phyloP scores from a whole-genome alignment of 163 green algal genomes.

The Picocystis sp. region DNA sequence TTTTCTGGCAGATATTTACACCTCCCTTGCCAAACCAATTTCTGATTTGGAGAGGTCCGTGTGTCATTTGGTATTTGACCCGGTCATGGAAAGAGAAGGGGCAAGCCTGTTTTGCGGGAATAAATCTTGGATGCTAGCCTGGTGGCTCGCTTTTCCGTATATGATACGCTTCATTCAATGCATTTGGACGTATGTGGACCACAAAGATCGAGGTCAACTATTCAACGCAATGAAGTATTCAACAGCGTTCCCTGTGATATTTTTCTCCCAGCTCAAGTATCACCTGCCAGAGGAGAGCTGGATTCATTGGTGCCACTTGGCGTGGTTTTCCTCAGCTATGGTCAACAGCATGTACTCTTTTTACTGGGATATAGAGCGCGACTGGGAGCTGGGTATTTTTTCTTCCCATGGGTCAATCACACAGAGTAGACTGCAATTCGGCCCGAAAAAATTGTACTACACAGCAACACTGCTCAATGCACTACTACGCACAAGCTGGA shows the following conservation, averaged over 20 bases:
- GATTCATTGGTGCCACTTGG: conserved; percentile 28
- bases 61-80: conserved; percentile 34
- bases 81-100: conserved; percentile 20
- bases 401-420: too few species aligned
- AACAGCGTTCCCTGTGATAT: conserved; percentile 74
- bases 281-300: conserved; percentile 35
- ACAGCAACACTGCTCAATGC: conserved; percentile 67
- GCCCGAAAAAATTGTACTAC: conserved; percentile 37
- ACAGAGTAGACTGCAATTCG: conserved; percentile 21
- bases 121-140: conserved; percentile 35
- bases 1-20: conserved; percentile 69
- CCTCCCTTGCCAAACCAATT: conserved; percentile 55
- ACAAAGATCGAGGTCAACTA: conserved; percentile 26
- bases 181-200: conserved; percentile 46
- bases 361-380: conserved; percentile 87
- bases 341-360: conserved; percentile 80
- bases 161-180: conserved; percentile 78
- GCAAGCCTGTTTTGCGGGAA: conserved; percentile 29
- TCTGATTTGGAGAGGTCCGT: conserved; percentile 42
- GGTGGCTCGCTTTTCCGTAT: conserved; percentile 59
- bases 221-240: conserved; percentile 86
- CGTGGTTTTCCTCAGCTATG: conserved; percentile 53
- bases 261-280: conserved; percentile 58
- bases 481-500: conserved; percentile 67
- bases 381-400: conserved; percentile 52